Evolutionary conservation across 176 grass and related monocot species (phyloP), one percentile per base, ranked within the genome.

Genomic region (Tillandsia leiboldiana): DNA sequence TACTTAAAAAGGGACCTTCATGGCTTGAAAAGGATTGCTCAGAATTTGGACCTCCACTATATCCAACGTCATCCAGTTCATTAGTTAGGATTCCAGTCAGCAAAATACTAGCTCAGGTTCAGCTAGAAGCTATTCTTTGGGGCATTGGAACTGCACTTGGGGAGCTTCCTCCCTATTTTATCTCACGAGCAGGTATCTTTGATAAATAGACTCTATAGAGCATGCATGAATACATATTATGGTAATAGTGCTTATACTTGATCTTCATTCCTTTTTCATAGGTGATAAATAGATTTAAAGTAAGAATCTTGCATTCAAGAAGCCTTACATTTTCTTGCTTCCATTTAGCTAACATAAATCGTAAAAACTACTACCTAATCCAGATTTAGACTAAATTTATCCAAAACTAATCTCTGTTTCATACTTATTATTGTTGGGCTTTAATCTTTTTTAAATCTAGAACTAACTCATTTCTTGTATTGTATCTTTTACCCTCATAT

Each of bases 91-190:
- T 97, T 76, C 89, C 89, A 62, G 79, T 93, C 65, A 74, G 72
- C 68, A 90, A 74, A 81, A 93, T 97, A 81, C 82, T 97, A 51
- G 82, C 79, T 63, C 84, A 97, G 63, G 77, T 97, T 90, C 73
- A 90, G 70, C 79, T 97, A 15, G 94, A 97, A 87, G 86, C 94
- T 81, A 49, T 97, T 67, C 89, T 97, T 51, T 97, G 94, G 94
- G 94, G 94, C 51, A 72, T 93, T 80, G 94, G 94, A 81, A 97
- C 94, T 80, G 82, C 94, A 74, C 86, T 97, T 61, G 94, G 89
- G 52, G 94, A 97, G 67, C 86, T 97, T 77, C 94, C 94, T 83
- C 94, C 94, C 58, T 97, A 93, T 86, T 97, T 97, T 73, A 82
- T 97, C 51, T 92, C 94, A 69, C 87, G 84, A 97, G 84, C 89